phyloP scores from a whole-genome alignment of 306 rosid genomes.

The Cicer chorassanicum region DNA sequence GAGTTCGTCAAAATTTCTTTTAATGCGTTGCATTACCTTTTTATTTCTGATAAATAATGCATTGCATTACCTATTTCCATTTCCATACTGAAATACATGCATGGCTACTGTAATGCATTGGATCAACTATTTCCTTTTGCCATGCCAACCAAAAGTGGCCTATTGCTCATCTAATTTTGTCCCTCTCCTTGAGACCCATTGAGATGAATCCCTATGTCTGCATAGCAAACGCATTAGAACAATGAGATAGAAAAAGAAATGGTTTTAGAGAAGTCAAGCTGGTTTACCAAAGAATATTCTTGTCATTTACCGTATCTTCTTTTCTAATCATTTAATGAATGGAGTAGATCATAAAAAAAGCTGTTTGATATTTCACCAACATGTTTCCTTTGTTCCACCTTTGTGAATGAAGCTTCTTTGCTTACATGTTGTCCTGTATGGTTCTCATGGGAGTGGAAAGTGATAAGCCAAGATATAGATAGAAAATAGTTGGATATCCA shows the following conservation, averaged over 20 bases:
- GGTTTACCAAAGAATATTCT: not conserved
- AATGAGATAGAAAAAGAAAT: not conserved
- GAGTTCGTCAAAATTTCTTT: constrained; percentile 18
- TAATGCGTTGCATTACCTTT: not conserved
- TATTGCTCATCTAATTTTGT: constrained; percentile 11
- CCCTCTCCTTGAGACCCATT: not conserved
- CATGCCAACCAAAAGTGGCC: not conserved
- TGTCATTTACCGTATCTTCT: not conserved
- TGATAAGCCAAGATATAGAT: not conserved
- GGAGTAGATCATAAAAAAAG: constrained; percentile 19
- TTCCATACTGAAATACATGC: not conserved
- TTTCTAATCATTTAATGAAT: constrained; percentile 28
- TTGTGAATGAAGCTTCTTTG: constrained; percentile 25
- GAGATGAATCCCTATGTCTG: not conserved
- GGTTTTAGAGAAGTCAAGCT: not conserved
- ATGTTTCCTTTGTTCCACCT: constrained; percentile 2
- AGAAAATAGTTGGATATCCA: not conserved
- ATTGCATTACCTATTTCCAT: not conserved
- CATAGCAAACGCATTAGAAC: not conserved
- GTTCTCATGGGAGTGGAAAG: constrained; percentile 15
- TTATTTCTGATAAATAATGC: not conserved
- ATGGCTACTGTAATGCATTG: constrained; percentile 3
- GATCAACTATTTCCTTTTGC: constrained; percentile 20
- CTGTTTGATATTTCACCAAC: not conserved
- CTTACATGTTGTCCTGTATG: constrained; percentile 11